Percentiles rank a stretch among this genome's conserved stretches.
phyloP scores from a whole-genome alignment of 345 rosid genomes.

The Cardamine occulta region DNA sequence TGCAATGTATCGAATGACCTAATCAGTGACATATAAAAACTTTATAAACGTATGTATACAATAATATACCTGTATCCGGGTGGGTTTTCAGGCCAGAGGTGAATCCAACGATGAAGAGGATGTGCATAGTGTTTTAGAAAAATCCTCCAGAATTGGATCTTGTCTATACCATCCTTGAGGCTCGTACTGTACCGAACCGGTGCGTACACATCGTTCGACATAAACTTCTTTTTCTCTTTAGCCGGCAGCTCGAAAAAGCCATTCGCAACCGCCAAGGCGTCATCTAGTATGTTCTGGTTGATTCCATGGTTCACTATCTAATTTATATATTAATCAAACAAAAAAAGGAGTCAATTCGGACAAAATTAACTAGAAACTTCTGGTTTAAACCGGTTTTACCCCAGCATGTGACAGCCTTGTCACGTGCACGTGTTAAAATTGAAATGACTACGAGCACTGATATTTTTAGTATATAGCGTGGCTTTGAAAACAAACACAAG shows the following conservation, averaged over 20 bases:
- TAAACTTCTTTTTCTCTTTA: slow-evolving; percentile 54
- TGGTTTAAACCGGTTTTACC: slow-evolving; percentile 7
- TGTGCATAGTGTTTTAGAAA: slow-evolving; percentile 75
- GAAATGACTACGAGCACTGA: background rate
- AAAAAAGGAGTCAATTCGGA: background rate
- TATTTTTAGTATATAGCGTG: background rate
- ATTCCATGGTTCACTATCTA: slow-evolving; percentile 72
- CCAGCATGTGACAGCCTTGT: slow-evolving; percentile 13
- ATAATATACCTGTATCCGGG: slow-evolving; percentile 51
- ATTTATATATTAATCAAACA: background rate
- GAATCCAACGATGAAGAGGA: slow-evolving; percentile 62
- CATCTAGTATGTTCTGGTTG: slow-evolving; percentile 50
- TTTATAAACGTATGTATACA: background rate
- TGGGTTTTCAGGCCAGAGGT: slow-evolving; percentile 68
- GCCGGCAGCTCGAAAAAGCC: slow-evolving; percentile 53
- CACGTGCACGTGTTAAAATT: slow-evolving; percentile 20
- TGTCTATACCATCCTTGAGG: slow-evolving; percentile 58
- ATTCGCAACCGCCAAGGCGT: slow-evolving; percentile 50
- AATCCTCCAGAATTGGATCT: slow-evolving; percentile 63
- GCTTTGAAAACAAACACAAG: background rate
- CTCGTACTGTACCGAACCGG: slow-evolving; percentile 69
- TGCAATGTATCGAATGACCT: slow-evolving; percentile 28
- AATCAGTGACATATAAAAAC: slow-evolving; percentile 29
- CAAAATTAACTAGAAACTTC: background rate
- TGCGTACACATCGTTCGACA: slow-evolving; percentile 57